These are phyloP conservation scores for Candida takata DNA, from an alignment of 805 yeast species.

Conservation along the genomic window DNA sequence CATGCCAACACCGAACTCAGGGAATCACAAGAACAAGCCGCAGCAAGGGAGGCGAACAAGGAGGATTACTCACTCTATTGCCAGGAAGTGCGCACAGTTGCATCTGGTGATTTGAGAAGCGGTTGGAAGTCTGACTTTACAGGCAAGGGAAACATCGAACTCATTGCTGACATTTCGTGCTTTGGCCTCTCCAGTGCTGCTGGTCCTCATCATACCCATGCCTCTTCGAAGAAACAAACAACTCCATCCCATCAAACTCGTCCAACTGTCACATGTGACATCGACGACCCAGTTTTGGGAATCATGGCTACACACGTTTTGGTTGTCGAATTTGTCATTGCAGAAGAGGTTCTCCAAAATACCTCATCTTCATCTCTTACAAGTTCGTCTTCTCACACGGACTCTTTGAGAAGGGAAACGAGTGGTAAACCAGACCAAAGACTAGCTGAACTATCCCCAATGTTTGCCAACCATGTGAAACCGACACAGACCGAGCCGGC, in stretches of 20 bases:
- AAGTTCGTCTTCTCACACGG: slow-evolving; percentile 24
- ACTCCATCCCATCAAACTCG: slow-evolving; percentile 11
- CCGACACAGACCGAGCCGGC: slow-evolving; percentile 13
- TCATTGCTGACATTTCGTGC: slow-evolving; percentile 64
- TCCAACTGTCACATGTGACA: slow-evolving; percentile 66
- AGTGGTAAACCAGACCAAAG: slow-evolving; percentile 28
- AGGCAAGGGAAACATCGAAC: slow-evolving; percentile 70
- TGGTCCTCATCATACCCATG: slow-evolving; percentile 36
- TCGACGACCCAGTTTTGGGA: slow-evolving; percentile 77
- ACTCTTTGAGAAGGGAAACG: slow-evolving; percentile 7
- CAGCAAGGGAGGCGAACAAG: slow-evolving; percentile 25
- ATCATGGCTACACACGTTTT: slow-evolving; percentile 68
- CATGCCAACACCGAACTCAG: slow-evolving; percentile 27
- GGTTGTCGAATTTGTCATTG: slow-evolving; percentile 85
- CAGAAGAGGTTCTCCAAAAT: slow-evolving; percentile 69
- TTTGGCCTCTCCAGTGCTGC: slow-evolving; percentile 51
- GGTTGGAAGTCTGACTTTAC: slow-evolving; percentile 96
- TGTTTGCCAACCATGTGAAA: slow-evolving; percentile 31
- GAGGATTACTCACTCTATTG: slow-evolving; percentile 40
- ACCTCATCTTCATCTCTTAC: slow-evolving; percentile 27
- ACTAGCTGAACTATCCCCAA: slow-evolving; percentile 37
- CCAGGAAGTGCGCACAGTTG: slow-evolving; percentile 69
- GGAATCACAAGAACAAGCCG: slow-evolving; percentile 11
- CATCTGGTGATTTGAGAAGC: slow-evolving; percentile 71
- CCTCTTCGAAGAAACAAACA: slow-evolving; percentile 35